These are phyloP conservation scores for Clathrospora elynae DNA, from an alignment of 2,329 filamentous ascomycete species.

Conservation along the genomic window DNA sequence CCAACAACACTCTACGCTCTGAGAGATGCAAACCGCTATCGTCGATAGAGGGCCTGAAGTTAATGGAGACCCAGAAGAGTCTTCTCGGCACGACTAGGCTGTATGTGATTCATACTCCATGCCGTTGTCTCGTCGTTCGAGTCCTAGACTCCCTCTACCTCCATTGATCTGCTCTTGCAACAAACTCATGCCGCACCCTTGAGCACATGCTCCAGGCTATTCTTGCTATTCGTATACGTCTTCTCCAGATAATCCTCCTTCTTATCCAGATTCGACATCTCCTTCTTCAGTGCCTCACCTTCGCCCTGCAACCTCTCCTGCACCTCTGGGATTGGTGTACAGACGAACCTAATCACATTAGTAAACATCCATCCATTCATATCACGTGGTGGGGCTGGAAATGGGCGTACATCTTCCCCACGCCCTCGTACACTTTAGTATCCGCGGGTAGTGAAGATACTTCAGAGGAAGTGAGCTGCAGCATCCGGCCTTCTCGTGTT, in stretches of 20 bases:
- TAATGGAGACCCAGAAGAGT: no score
- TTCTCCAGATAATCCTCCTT: conserved; percentile 92
- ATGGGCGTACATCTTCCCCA: conserved; percentile 83
- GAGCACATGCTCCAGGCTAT: conserved; percentile 89
- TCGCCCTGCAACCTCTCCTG: conserved; percentile 77
- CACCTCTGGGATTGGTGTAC: conserved; percentile 72
- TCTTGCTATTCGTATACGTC: conserved; percentile 90
- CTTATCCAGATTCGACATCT: conserved; percentile 82
- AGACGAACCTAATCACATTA: conserved; percentile 73
- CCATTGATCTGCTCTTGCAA: conserved; percentile 2
- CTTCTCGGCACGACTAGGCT: no score
- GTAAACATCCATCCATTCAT: neutral
- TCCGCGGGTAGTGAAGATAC: conserved; percentile 74
- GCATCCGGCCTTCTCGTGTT: conserved; percentile 84
- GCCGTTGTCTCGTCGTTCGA: no score
- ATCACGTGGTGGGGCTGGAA: neutral
- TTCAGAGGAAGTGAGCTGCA: conserved; percentile 85
- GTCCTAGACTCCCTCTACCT: neutral
- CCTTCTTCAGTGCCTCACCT: conserved; percentile 73
- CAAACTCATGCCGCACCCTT: conserved; percentile 47
- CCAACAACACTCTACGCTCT: no score
- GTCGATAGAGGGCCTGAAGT: no score
- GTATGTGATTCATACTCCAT: no score
- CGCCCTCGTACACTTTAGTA: conserved; percentile 88
- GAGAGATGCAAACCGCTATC: no score